These are phyloP conservation scores for Gaeumannomyces tritici DNA, from an alignment of 2,329 filamentous ascomycete species.

Conservation along the genomic window DNA sequence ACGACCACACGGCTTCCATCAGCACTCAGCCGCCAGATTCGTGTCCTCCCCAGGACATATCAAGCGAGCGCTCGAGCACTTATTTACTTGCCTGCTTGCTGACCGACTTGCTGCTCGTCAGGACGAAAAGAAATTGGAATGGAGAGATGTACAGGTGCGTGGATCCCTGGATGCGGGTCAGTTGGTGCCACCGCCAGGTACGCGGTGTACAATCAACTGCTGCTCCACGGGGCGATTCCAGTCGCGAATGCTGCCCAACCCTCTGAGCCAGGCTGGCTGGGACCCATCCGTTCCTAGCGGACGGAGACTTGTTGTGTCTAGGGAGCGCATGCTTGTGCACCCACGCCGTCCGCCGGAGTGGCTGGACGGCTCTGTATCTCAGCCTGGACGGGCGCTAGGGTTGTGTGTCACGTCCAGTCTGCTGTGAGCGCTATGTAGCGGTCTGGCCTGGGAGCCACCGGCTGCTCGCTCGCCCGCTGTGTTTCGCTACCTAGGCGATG, in stretches of 20 bases:
- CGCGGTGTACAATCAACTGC: not conserved
- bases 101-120: constrained; percentile 2
- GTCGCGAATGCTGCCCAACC: not conserved
- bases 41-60: not conserved
- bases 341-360: not conserved
- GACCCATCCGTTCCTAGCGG: not conserved
- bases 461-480: not conserved
- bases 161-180: not conserved
- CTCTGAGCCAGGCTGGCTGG: not conserved
- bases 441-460: not conserved
- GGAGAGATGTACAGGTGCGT: not conserved
- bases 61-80: not conserved
- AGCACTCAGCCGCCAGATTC: not conserved
- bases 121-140: not conserved
- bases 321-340: too few relatives aligned
- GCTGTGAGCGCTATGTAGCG: not conserved
- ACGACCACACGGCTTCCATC: not conserved
- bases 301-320: too few relatives aligned
- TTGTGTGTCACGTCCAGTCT: not conserved
- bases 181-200: not conserved
- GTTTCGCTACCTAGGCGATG: not conserved
- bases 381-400: not conserved
- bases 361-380: not conserved
- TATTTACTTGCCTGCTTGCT: not conserved
- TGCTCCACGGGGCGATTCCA: not conserved